phyloP scores from a whole-genome alignment of 306 rosid species.

The Potentilla sterilis region DNA sequence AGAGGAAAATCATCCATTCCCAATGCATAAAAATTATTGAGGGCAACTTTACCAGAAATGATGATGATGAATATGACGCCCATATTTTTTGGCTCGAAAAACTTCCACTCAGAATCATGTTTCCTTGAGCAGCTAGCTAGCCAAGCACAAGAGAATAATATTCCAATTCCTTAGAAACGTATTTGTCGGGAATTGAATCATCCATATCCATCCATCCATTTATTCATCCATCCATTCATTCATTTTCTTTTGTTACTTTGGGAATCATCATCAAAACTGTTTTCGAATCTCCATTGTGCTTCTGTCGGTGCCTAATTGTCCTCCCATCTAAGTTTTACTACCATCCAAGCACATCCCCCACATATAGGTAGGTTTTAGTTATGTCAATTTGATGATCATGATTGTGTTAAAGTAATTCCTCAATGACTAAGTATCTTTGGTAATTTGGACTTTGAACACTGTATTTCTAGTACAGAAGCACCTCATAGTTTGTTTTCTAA shows the following conservation, averaged over 20 bases:
- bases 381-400: background rate
- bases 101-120: slow-evolving; percentile 43
- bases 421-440: background rate
- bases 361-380: background rate
- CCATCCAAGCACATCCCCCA: background rate
- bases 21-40: slow-evolving; percentile 24
- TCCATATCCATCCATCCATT: slow-evolving; percentile 3
- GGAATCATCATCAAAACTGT: background rate
- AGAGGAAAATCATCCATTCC: slow-evolving; percentile 17
- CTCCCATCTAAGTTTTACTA: background rate
- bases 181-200: slow-evolving; percentile 8
- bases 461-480: background rate
- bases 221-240: background rate
- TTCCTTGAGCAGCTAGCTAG: slow-evolving; percentile 34
- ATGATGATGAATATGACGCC: slow-evolving; percentile 22
- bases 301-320: slow-evolving; percentile 4
- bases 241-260: background rate
- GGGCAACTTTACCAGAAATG: slow-evolving; percentile 16
- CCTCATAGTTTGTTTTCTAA: background rate
- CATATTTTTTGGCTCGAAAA: slow-evolving; percentile 20
- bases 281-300: background rate
- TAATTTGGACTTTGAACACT: background rate
- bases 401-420: background rate
- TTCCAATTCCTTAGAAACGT: slow-evolving; percentile 2
- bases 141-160: slow-evolving; percentile 16